Percentiles rank a stretch among this genome's conserved stretches.
Conservation (phyloP, 495 filamentous ascomycete genomes). For the Penicillium silybi region DNA sequence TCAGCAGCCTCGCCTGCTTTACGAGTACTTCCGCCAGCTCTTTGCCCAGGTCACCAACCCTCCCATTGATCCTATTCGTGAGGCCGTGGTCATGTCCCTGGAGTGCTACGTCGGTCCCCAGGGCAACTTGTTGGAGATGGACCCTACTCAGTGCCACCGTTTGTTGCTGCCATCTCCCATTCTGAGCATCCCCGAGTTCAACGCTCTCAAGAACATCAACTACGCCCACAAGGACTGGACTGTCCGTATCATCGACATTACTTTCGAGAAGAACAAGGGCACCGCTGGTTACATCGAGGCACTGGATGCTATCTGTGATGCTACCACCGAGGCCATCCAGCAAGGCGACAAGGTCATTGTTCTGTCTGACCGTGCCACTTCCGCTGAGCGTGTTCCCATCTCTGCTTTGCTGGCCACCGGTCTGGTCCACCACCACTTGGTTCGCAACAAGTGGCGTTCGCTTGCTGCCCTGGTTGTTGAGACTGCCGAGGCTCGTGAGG, state of each 20-base stretch:
- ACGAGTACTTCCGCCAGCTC: conserved; percentile 98
- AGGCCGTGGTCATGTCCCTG: conserved; percentile 98
- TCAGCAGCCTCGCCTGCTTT: conserved; percentile 82
- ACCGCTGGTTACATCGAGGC: conserved; percentile 83
- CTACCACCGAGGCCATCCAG: conserved; percentile 80
- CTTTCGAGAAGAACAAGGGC: conserved; percentile 86
- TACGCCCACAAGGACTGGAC: conserved; percentile 76
- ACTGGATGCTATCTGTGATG: conserved; percentile 84
- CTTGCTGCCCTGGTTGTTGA: conserved; percentile 86
- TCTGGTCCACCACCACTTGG: conserved; percentile 96
- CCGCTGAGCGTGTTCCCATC: conserved; percentile 76
- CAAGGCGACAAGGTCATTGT: conserved; percentile 83
- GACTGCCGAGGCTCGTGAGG: conserved; percentile 95
- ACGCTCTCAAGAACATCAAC: conserved; percentile 77
- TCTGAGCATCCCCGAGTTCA: conserved; percentile 88
- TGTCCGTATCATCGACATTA: conserved; percentile 92
- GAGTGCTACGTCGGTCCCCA: conserved; percentile 98
- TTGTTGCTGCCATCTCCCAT: conserved; percentile 87
- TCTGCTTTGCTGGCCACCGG: conserved; percentile 88
- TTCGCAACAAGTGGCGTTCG: conserved; percentile 94
- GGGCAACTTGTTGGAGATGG: conserved; percentile 96
- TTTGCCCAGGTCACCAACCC: conserved; percentile 99
- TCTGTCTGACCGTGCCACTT: conserved; percentile 86
- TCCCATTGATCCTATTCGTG: conserved; percentile 96
- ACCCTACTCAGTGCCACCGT: conserved; percentile 80